Evolutionary conservation across 331 rosid genomes (phyloP).

Genomic region (Telfairia occidentalis): DNA sequence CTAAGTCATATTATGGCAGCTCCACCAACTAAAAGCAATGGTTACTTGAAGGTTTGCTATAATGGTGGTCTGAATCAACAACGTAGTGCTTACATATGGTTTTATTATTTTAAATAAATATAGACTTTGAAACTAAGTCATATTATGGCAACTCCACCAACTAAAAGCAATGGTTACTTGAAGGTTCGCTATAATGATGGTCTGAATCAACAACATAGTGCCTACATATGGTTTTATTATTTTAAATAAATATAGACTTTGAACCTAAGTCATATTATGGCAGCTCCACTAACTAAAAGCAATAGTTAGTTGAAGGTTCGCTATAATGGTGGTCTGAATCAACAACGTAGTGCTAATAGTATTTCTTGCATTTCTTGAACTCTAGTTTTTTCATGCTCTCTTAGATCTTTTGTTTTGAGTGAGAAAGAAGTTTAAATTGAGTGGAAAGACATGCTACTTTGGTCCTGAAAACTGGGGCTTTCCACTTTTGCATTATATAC

Average conservation of each 20-base stretch:
- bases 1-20: too few relatives aligned
- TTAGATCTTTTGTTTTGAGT: not conserved
- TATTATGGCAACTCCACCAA: too few relatives aligned
- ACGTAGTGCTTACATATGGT: too few relatives aligned
- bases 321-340: conserved; percentile 95
- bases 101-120: too few relatives aligned
- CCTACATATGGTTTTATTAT: not conserved
- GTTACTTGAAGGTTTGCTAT: too few relatives aligned
- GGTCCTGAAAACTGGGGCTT: not conserved
- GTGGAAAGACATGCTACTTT: not conserved
- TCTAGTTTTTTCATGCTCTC: not conserved
- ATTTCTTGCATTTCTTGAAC: conserved; percentile 18
- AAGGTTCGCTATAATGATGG: too few relatives aligned
- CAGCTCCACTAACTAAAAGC: conserved; percentile 76
- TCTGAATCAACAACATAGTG: too few relatives aligned
- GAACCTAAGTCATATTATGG: conserved; percentile 16
- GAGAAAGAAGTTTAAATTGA: not conserved
- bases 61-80: too few relatives aligned
- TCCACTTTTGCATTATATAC: not conserved
- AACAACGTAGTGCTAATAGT: conserved; percentile 85
- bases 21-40: too few relatives aligned
- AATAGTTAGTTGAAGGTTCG: conserved; percentile 91
- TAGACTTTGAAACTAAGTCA: too few relatives aligned
- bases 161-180: too few relatives aligned
- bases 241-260: not conserved